These are phyloP conservation scores for Garcia nutans DNA, from an alignment of 345 rosid species.

Conservation along the genomic window DNA sequence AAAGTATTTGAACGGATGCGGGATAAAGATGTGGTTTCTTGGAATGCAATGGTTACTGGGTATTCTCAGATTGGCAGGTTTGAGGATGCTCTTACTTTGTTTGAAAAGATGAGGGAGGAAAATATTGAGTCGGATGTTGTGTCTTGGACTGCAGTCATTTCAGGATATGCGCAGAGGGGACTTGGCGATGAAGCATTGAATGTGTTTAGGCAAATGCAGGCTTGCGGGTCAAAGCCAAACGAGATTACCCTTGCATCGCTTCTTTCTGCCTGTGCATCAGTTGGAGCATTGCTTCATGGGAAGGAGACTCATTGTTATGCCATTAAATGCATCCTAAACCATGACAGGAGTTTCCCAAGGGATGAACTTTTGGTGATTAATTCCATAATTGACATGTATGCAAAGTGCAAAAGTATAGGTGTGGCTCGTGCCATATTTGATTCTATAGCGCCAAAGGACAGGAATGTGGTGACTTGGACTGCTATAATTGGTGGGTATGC, in stretches of 20 bases:
- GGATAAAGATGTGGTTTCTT: conserved; percentile 73
- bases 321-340: conserved; percentile 51
- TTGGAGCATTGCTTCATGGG: conserved; percentile 65
- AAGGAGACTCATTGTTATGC: conserved; percentile 71
- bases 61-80: conserved; percentile 71
- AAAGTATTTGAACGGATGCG: conserved; percentile 55
- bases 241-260: conserved; percentile 70
- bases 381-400: conserved; percentile 78
- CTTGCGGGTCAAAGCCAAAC: conserved; percentile 52
- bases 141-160: conserved; percentile 84
- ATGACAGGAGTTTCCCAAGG: conserved; percentile 31
- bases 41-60: conserved; percentile 88
- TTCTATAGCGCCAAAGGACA: conserved; percentile 37
- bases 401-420: conserved; percentile 53
- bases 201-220: conserved; percentile 68
- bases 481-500: conserved; percentile 83
- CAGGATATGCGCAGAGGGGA: conserved; percentile 79
- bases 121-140: conserved; percentile 66
- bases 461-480: conserved; percentile 85
- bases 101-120: conserved; percentile 61
- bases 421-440: conserved; percentile 57
- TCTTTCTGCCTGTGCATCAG: conserved; percentile 82
- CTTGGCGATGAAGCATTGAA: conserved; percentile 63
- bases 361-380: conserved; percentile 58
- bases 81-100: conserved; percentile 55